Evolutionary conservation across 345 rosid genomes (phyloP).

Genomic region (Mangifera indica): DNA sequence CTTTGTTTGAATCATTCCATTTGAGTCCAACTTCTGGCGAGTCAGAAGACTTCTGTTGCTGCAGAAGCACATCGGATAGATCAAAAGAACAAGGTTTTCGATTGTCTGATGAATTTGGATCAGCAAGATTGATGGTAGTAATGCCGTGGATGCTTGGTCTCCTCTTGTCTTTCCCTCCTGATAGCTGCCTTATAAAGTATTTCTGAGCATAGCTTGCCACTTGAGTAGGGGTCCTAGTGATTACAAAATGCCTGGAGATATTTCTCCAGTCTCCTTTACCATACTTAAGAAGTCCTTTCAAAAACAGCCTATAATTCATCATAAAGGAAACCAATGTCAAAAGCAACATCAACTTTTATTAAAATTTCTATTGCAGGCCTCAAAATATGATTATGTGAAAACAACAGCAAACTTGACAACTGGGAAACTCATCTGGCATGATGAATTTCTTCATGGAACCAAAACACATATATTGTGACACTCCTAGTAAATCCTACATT

Average conservation of each 20-base stretch:
- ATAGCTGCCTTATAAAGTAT: slow-evolving; percentile 83
- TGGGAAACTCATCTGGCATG: no score
- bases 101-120: slow-evolving; percentile 20
- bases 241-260: slow-evolving; percentile 78
- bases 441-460: no score
- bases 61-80: slow-evolving; percentile 16
- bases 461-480: no score
- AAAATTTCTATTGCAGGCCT: background rate
- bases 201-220: slow-evolving; percentile 99
- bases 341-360: background rate
- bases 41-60: slow-evolving; percentile 24
- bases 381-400: background rate
- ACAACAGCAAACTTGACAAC: background rate
- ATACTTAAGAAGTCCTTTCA: slow-evolving; percentile 75
- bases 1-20: slow-evolving; percentile 29
- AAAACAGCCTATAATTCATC: slow-evolving; percentile 56
- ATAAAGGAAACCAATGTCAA: slow-evolving; percentile 20
- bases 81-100: slow-evolving; percentile 15
- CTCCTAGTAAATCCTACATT: no score
- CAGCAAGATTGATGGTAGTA: slow-evolving; percentile 58
- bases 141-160: slow-evolving; percentile 96
- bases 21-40: slow-evolving; percentile 26
- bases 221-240: slow-evolving; percentile 90
- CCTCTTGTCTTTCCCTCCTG: slow-evolving; percentile 82
- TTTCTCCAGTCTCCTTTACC: slow-evolving; percentile 99